Base-by-base conservation (phyloP, 2,329 filamentous ascomycete genomes). In the Cadophora gregata region DNA sequence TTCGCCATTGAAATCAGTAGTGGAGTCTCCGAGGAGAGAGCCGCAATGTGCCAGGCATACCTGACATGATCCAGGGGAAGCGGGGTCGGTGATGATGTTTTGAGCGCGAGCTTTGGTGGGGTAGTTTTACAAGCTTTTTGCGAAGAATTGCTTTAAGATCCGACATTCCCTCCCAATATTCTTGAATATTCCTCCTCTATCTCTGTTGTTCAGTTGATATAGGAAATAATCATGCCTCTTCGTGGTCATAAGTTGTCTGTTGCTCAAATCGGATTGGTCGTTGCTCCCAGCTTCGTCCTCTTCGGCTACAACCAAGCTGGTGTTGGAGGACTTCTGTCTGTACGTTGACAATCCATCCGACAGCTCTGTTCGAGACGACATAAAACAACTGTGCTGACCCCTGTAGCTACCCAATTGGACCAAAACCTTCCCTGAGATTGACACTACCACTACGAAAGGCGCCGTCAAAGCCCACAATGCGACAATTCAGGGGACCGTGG, bases 291-390 rank as follows among this genome's bases (percentile, higher is more conserved):
- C 14, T 80, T 80, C 70, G 77, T 80, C 63, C 68, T 80, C 27
- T 80, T 80, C 67, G 79, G 79, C 16, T 81, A 80, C 72, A 81
- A 80, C 69, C 79, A 81, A 70, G 76, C 79, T 16, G 77, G 76
- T 42, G 70, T 80, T 38, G 79, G 78, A 38, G 79, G 78, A 14
- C 73, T 80, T 14, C 66, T 79, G 14, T 78, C 64, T 16, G 64
- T 66, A 62, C 36, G 64, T 59, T 47, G 21, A 29, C 27, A 29
- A 48, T 21, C 48, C 4, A 48, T 4, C 31, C 31, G 33, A 25
- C 14, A 60, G 19, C 19, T 27, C 14, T 6, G 8, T 19, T 60
- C 8, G 42, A 10, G 10, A 29, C 51, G 6, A 27, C 6, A 25
- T 1, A 21, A 9, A 47, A 45, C 14, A 4, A 1, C 31, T n/a